Percentiles rank a stretch among this genome's conserved stretches.
These are phyloP conservation scores for Leptosphaerulina australis DNA, from an alignment of 2,329 filamentous ascomycete species.

Conservation along the genomic window DNA sequence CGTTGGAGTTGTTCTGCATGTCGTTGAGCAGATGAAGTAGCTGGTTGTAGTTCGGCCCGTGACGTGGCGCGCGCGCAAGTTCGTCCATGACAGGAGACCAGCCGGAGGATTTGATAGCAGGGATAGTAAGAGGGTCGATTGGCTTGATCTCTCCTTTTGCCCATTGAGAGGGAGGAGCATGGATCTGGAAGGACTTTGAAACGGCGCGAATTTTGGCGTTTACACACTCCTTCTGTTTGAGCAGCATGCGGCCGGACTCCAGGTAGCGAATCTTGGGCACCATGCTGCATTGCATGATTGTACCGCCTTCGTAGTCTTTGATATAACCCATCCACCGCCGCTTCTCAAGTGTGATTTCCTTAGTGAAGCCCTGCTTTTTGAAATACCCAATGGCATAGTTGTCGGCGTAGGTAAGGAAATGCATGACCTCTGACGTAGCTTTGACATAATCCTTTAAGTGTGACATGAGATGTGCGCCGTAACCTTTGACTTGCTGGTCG, in stretches of 20 bases:
- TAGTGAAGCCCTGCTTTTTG: slow-evolving; percentile 98
- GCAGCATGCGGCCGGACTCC: slow-evolving; percentile 87
- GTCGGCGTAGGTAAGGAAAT: slow-evolving; percentile 97
- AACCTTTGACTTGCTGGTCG: slow-evolving; percentile 98
- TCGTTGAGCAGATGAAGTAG: slow-evolving; percentile 92
- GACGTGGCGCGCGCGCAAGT: slow-evolving; percentile 88
- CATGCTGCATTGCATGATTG: slow-evolving; percentile 99
- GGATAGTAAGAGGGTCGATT: slow-evolving; percentile 85
- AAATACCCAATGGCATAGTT: slow-evolving; percentile 99
- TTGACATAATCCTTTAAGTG: slow-evolving; percentile 98
- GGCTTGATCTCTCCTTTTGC: slow-evolving; percentile 66
- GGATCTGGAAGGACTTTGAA: slow-evolving; percentile 84
- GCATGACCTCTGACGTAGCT: slow-evolving; percentile 94
- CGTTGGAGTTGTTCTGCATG: slow-evolving; percentile 88
- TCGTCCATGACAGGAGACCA: slow-evolving; percentile 99
- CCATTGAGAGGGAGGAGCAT: slow-evolving; percentile 86
- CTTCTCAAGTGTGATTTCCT: slow-evolving; percentile 91
- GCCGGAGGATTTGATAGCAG: slow-evolving; percentile 85
- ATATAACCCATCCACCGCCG: slow-evolving; percentile 99
- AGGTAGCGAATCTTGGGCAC: slow-evolving; percentile 92
- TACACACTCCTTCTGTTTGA: slow-evolving; percentile 96
- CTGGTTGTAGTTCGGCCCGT: slow-evolving; percentile 95
- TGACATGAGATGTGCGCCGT: slow-evolving; percentile 96
- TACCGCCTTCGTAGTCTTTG: slow-evolving; percentile 98
- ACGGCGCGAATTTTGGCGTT: slow-evolving; percentile 94